Base-by-base conservation (phyloP, 2,329 filamentous ascomycete genomes). In the Epicoccum nigrum region DNA sequence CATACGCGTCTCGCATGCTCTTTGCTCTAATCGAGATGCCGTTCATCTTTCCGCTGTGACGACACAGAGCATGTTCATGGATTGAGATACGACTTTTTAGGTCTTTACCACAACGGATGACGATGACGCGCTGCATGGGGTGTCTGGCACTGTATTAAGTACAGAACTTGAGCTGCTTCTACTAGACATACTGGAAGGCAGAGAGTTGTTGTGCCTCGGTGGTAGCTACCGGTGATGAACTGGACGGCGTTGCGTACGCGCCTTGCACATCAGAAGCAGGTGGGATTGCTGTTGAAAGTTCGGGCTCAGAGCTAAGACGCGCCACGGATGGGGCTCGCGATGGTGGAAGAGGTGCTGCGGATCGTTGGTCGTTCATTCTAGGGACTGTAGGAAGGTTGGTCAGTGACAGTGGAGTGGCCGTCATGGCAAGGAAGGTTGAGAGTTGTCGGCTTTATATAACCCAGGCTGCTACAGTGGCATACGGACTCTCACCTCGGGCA, bases 71-170 rank as follows among this genome's bases (percentile, higher is more conserved):
- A 15, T 52, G 45, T 9, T 64, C 30, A 16, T 62, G 58, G 2
- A 63, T 28, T 1, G 35, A 34, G 12, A 40, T 38, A 16, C 46
- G 50, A 4, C 30, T 19, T 4, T 23, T 30, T 4, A 63, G 46
- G 4, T 56, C 19, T 0, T 46, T 16, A 2, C 61, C 64, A 19
- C 45, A 62, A 15, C 57, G 41, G 9, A 67, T 38, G 2, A 44
- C 60, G 7, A 64, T 45, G 9, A 51, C 41, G 0, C 55, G 56
- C 6, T 55, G 33, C 45, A 60, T 55, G 1, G 55, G 45, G 11
- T 33, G 4, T 20, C 51, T 37, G 7, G 55, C 58, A 21, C 9
- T 7, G 3, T 6, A 25, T 25, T 25, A 25, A 25, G 23, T 2
- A 25, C 23, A 25, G 9, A n/a, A n/a, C n/a, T n/a, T n/a, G n/a